phyloP scores from a whole-genome alignment of 164 flowering plant genomes.

The Umbellularia californica region DNA sequence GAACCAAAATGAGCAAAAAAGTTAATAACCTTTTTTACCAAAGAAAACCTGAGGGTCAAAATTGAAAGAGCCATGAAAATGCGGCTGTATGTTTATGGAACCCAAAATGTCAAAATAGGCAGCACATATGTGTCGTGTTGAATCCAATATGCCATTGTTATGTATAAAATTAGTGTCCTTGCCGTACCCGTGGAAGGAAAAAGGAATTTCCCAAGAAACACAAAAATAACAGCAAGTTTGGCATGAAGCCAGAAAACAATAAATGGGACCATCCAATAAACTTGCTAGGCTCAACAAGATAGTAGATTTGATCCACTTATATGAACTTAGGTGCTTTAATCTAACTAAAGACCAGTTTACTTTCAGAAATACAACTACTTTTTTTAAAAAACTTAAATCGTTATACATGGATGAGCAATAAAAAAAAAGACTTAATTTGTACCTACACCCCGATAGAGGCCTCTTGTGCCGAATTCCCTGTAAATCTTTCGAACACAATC shows the following conservation, averaged over 20 bases:
- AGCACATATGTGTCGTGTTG: too few species aligned
- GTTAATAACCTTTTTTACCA: constrained; percentile 4
- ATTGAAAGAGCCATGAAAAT: too few species aligned
- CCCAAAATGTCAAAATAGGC: too few species aligned
- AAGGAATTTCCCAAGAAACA: background rate
- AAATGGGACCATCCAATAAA: background rate
- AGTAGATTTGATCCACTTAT: too few species aligned
- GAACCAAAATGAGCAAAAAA: constrained; percentile 5
- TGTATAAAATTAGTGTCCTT: too few species aligned
- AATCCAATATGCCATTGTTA: too few species aligned
- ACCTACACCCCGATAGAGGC: constrained; percentile 97
- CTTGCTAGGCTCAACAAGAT: background rate
- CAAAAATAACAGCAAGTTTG: background rate
- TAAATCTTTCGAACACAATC: constrained; percentile 81
- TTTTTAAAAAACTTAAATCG: background rate
- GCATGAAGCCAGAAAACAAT: background rate
- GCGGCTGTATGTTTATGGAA: too few species aligned
- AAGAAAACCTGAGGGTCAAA: too few species aligned
- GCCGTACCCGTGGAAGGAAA: background rate
- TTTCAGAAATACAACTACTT: background rate
- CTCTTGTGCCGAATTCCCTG: constrained; percentile 66
- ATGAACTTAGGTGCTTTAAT: background rate
- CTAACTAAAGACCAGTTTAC: background rate
- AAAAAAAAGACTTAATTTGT: constrained; percentile 1
- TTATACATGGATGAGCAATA: background rate